Conservation (phyloP, 371 early-diverging fungal genomes). For the Zychaea mexicana region DNA sequence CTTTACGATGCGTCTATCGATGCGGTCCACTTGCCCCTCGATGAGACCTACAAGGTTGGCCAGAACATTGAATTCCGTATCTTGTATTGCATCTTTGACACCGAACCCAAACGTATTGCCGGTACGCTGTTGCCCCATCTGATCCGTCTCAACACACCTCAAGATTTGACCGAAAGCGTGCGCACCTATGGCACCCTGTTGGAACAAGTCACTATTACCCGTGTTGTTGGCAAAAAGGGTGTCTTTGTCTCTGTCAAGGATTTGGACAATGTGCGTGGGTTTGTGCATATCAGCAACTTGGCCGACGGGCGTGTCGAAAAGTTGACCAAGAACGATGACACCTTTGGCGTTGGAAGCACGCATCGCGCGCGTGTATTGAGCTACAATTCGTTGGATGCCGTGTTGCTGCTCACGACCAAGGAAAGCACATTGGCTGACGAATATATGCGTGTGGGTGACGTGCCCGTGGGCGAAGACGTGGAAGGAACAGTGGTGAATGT, state of each 20-base stretch:
- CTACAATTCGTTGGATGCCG: slow-evolving; percentile 75
- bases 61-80: slow-evolving; percentile 62
- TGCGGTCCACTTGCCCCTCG: slow-evolving; percentile 57
- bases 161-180: neutral
- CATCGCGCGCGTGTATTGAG: slow-evolving; percentile 83
- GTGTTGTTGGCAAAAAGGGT: slow-evolving; percentile 55
- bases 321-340: slow-evolving; percentile 34
- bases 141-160: slow-evolving; percentile 33
- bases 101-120: slow-evolving; percentile 54
- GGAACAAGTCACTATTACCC: slow-evolving; percentile 57
- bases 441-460: slow-evolving; percentile 71
- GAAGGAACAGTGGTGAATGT: slow-evolving; percentile 59
- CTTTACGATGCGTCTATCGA: slow-evolving; percentile 65
- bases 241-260: slow-evolving; percentile 57
- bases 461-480: slow-evolving; percentile 69
- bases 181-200: slow-evolving; percentile 55
- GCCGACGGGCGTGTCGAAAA: slow-evolving; percentile 61
- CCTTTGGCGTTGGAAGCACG: slow-evolving; percentile 61
- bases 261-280: slow-evolving; percentile 53
- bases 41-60: slow-evolving; percentile 55
- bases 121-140: slow-evolving; percentile 60
- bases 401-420: slow-evolving; percentile 73
- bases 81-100: slow-evolving; percentile 56
- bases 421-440: slow-evolving; percentile 68
- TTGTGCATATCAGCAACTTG: slow-evolving; percentile 69